phyloP scores from a whole-genome alignment of 345 rosid genomes.

The Brassica rapa region DNA sequence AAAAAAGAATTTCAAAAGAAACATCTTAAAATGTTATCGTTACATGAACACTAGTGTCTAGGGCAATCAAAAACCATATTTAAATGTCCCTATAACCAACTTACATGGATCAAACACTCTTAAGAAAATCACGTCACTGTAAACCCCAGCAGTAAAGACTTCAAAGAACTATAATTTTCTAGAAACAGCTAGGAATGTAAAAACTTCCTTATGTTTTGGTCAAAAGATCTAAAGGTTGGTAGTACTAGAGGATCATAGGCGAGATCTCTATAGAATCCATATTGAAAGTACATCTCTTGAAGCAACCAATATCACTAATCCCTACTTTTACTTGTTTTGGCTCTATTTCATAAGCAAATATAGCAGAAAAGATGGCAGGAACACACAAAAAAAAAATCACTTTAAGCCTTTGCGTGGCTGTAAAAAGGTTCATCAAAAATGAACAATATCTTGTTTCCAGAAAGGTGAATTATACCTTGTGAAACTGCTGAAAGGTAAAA shows the following conservation, averaged over 20 bases:
- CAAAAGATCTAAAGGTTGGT: slow-evolving; percentile 14
- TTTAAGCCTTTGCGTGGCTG: neutral
- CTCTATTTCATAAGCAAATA: slow-evolving; percentile 4
- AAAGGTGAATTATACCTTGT: slow-evolving; percentile 47
- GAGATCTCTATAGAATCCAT: neutral
- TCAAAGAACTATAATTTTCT: neutral
- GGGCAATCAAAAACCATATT: slow-evolving; percentile 6
- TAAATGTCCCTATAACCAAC: neutral
- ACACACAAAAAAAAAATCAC: neutral
- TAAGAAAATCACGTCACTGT: slow-evolving; percentile 5
- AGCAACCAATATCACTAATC: slow-evolving; percentile 3
- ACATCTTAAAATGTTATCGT: neutral
- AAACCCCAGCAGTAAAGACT: neutral
- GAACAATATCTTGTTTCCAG: neutral
- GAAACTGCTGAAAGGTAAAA: slow-evolving; percentile 68
- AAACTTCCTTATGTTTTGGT: neutral
- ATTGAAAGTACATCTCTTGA: slow-evolving; percentile 6
- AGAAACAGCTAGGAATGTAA: neutral
- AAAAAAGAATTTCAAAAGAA: slow-evolving; percentile 20
- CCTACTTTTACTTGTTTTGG: slow-evolving; percentile 5
- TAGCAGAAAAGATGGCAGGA: slow-evolving; percentile 7
- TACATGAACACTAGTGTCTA: neutral
- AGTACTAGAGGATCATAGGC: neutral
- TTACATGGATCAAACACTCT: slow-evolving; percentile 17
- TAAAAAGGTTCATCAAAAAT: neutral